Evolutionary conservation across 2,329 filamentous ascomycete genomes (phyloP).

Genomic region (Aspergillus uvarum): DNA sequence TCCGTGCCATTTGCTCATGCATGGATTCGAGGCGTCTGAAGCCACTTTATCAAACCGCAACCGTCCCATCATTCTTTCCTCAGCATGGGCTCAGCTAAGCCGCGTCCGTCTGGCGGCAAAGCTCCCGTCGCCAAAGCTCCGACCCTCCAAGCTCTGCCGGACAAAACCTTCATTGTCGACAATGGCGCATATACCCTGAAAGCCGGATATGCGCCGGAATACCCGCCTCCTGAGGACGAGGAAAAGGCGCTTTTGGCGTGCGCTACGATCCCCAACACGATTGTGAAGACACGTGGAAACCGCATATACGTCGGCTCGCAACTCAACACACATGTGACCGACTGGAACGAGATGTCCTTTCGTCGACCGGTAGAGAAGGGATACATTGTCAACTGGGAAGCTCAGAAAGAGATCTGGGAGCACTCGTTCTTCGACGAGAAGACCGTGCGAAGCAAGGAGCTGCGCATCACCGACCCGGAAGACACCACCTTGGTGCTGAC

Average conservation of each 20-base stretch:
- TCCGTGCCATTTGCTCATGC: too few relatives aligned
- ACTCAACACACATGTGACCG: constrained; percentile 68
- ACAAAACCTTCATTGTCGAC: constrained; percentile 80
- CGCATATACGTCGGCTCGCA: constrained; percentile 79
- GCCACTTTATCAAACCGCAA: neutral
- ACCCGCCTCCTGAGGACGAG: constrained; percentile 34
- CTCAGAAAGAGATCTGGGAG: constrained; percentile 94
- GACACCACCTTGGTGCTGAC: constrained; percentile 82
- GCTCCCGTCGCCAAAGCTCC: constrained; percentile 52
- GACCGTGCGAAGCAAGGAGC: constrained; percentile 54
- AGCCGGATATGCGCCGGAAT: constrained; percentile 68
- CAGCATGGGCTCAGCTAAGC: constrained; percentile 36
- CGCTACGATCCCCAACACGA: constrained; percentile 78
- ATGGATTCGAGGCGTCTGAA: neutral
- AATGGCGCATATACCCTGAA: constrained; percentile 93
- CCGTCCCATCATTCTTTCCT: too few relatives aligned
- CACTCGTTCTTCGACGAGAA: constrained; percentile 74
- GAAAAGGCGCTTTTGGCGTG: constrained; percentile 52
- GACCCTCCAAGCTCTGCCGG: constrained; percentile 52
- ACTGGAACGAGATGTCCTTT: constrained; percentile 87
- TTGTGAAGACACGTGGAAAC: constrained; percentile 77
- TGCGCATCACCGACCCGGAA: constrained; percentile 58
- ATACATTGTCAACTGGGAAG: constrained; percentile 95
- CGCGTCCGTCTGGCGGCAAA: constrained; percentile 45
- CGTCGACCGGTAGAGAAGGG: constrained; percentile 90